phyloP scores from a whole-genome alignment of 345 rosid genomes.

The Excoecaria agallocha region DNA sequence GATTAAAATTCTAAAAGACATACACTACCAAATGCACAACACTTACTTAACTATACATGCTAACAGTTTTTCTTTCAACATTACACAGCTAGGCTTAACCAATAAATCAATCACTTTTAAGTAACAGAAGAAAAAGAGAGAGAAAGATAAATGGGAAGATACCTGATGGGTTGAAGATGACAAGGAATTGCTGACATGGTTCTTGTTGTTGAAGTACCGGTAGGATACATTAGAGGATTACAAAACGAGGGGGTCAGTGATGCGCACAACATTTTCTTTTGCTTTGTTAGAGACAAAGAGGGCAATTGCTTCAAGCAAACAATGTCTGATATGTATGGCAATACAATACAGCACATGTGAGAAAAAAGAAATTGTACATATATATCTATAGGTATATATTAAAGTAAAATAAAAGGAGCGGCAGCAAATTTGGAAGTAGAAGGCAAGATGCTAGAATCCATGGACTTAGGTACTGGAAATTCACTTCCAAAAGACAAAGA shows the following conservation, averaged over 20 bases:
- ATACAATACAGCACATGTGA: background rate
- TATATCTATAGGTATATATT: background rate
- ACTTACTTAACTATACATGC: background rate
- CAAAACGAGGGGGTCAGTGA: background rate
- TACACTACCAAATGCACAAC: background rate
- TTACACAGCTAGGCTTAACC: background rate
- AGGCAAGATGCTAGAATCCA: constrained; percentile 1
- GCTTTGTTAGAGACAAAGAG: background rate
- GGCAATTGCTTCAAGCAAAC: constrained; percentile 9
- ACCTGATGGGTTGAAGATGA: constrained; percentile 10
- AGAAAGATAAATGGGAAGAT: background rate
- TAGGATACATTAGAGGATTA: background rate
- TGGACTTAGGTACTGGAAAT: constrained; percentile 8
- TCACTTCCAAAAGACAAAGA: constrained; percentile 12
- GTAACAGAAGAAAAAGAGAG: background rate
- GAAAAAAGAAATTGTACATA: background rate
- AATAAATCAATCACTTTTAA: background rate
- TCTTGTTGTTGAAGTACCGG: background rate
- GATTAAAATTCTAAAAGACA: background rate
- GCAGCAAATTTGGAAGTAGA: background rate
- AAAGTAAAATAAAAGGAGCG: constrained; percentile 10
- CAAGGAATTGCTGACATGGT: background rate
- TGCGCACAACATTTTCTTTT: background rate
- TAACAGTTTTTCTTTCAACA: background rate
- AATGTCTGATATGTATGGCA: background rate